These are phyloP conservation scores for Fusarium sp. DNA, from an alignment of 2,329 filamentous ascomycete genomes.

Conservation along the genomic window DNA sequence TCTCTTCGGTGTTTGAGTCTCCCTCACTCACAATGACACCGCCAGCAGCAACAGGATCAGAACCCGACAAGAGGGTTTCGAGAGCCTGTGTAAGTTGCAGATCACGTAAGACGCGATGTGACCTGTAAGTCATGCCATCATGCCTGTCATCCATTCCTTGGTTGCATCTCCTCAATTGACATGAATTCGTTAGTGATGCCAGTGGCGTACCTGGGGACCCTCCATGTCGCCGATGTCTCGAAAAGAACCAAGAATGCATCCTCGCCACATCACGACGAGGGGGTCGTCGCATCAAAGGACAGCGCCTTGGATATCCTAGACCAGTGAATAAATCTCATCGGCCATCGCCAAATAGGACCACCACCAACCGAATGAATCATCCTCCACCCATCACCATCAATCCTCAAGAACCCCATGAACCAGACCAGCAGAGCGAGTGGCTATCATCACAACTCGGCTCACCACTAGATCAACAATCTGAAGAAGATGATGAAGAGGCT, in stretches of 20 bases:
- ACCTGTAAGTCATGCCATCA: conserved; percentile 27
- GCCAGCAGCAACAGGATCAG: conserved; percentile 10
- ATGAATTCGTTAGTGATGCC: conserved; percentile 45
- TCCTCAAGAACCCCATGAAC: neutral
- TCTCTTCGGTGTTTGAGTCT: conserved; percentile 23
- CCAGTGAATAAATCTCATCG: neutral
- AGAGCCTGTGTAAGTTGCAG: conserved; percentile 38
- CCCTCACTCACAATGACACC: conserved; percentile 1
- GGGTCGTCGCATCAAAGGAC: conserved; percentile 53
- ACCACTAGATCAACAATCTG: conserved; percentile 22
- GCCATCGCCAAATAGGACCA: neutral
- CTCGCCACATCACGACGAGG: conserved; percentile 58
- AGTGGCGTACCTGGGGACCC: conserved; percentile 54
- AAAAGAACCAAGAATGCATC: conserved; percentile 56
- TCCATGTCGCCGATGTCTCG: conserved; percentile 56
- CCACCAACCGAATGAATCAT: conserved; percentile 5
- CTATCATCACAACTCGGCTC: conserved; percentile 34
- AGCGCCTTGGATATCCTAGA: conserved; percentile 12
- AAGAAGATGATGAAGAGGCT: conserved; percentile 22
- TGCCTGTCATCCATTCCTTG: too few species aligned
- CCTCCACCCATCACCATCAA: neutral
- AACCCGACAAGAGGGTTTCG: conserved; percentile 38
- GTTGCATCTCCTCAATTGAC: neutral
- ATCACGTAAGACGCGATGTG: conserved; percentile 39
- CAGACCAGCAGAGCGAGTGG: conserved; percentile 31